Conservation (phyloP, 345 rosid species). For the Carallia pectinifolia region DNA sequence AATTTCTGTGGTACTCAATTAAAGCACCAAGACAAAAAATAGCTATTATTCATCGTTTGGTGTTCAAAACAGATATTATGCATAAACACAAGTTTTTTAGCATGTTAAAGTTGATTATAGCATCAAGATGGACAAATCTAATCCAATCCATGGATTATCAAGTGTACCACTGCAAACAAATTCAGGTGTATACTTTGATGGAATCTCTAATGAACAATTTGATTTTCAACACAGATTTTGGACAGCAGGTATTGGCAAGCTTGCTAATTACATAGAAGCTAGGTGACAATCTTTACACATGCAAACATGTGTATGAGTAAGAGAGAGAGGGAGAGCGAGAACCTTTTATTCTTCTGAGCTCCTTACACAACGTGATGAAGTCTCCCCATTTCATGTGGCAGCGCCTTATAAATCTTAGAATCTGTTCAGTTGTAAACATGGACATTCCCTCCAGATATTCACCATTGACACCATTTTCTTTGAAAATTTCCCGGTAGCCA, state of each 20-base stretch:
- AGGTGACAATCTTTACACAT: not conserved
- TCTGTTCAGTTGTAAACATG: constrained; percentile 96
- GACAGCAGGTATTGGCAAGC: not conserved
- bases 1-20: too few relatives aligned
- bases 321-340: constrained; percentile 9
- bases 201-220: not conserved
- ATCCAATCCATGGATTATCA: too few relatives aligned
- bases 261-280: not conserved
- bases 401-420: constrained; percentile 91
- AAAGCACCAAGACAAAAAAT: too few relatives aligned
- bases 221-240: not conserved
- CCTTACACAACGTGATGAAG: constrained; percentile 96
- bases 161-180: too few relatives aligned
- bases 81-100: not conserved
- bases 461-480: constrained; percentile 90
- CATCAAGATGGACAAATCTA: not conserved
- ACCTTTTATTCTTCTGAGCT: constrained; percentile 97
- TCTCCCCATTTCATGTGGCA: constrained; percentile 99
- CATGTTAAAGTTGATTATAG: not conserved
- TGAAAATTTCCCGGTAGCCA: constrained; percentile 81
- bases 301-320: not conserved
- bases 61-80: not conserved
- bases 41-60: too few relatives aligned
- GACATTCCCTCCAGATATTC: constrained; percentile 97
- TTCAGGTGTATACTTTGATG: too few relatives aligned